Base-by-base conservation (phyloP, 805 yeast genomes). In the Kodamaea lidongshanica region DNA sequence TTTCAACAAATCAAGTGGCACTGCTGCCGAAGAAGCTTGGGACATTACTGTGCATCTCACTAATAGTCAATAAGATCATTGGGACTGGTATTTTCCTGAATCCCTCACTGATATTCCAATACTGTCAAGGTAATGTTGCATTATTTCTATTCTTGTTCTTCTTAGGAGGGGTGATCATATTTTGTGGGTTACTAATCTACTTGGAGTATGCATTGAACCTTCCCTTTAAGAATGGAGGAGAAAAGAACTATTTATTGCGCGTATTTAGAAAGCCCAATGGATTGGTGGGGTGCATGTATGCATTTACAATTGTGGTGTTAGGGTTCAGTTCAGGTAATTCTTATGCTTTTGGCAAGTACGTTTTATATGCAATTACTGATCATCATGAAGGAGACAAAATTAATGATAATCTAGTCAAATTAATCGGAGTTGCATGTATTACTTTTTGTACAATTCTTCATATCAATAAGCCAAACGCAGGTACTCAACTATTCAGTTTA, bases 311-410 rank as follows among this genome's bases (percentile, higher is more conserved):
- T 35, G 74, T 77, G n/a, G 40, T 75, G 14, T 52, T 77, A 9
- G 78, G 80, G 2, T 73, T 74, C 46, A 70, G 79, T 33, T 70
- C 80, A 5, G 78, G 79, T 2, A 77, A 77, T 42, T 61, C 77
- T 15, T 75, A 69, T 45, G 82, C 82, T 0, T 75, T 77, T 50
- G 84, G 84, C 3, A 65, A 72, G 34, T 77, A 77, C 45, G 45
- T 75, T 5, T 60, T 73, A 37, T 62, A 40, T 35, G 60, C 67
- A 3, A 31, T 53, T 15, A 37, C 48, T 5, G 52, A 54, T 19
- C 54, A 53, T 16, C 42, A 48, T 11, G 46, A 45, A 4, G 43
- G 43, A 7, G 41, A 40, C 3, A 44, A 42, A 4, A 67, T 19
- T 35, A 26, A 45, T 37, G 27, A 33, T 17, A 24, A 26, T 4